These are phyloP conservation scores for Clavariopsis aquatica DNA, from an alignment of 495 filamentous ascomycete genomes.

Conservation along the genomic window DNA sequence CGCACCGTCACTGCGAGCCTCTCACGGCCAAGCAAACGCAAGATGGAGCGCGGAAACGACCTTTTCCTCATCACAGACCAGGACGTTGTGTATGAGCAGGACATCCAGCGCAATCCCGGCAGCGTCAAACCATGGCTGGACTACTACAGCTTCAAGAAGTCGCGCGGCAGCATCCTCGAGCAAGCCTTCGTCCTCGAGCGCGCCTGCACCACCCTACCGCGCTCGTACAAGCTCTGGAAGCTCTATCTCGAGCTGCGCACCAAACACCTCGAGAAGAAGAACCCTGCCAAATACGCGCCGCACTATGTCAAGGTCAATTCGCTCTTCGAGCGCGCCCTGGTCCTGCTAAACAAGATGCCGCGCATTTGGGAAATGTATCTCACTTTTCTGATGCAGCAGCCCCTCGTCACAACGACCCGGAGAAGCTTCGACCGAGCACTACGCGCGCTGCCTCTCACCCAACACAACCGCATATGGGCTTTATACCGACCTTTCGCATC, in stretches of 20 bases:
- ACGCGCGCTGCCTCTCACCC: constrained; percentile 90
- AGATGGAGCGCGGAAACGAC: constrained; percentile 34
- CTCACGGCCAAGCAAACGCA: constrained; percentile 34
- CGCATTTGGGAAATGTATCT: constrained; percentile 98
- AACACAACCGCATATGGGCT: constrained; percentile 96
- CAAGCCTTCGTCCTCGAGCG: constrained; percentile 93
- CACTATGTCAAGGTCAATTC: constrained; percentile 94
- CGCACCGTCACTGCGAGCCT: constrained; percentile 32
- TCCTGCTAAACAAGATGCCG: constrained; percentile 98
- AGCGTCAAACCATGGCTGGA: constrained; percentile 94
- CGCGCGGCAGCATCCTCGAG: constrained; percentile 82
- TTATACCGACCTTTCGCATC: constrained; percentile 90
- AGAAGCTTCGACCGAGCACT: constrained; percentile 93
- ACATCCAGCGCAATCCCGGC: constrained; percentile 81
- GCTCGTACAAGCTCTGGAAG: constrained; percentile 99
- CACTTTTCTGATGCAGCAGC: constrained; percentile 84
- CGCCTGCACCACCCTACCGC: constrained; percentile 82
- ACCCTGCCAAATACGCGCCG: constrained; percentile 74
- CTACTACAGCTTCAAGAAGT: constrained; percentile 89
- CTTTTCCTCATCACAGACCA: constrained; percentile 66
- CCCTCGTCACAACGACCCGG: constrained; percentile 85
- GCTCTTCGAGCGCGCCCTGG: constrained; percentile 89
- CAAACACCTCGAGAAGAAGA: constrained; percentile 79
- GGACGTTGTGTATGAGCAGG: constrained; percentile 94
- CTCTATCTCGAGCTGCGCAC: constrained; percentile 88